A percentile compares a stretch with the other conserved stretches of the same genome.
Conservation (phyloP, 805 yeast species). For the Schizosaccharomyces octosporus region DNA sequence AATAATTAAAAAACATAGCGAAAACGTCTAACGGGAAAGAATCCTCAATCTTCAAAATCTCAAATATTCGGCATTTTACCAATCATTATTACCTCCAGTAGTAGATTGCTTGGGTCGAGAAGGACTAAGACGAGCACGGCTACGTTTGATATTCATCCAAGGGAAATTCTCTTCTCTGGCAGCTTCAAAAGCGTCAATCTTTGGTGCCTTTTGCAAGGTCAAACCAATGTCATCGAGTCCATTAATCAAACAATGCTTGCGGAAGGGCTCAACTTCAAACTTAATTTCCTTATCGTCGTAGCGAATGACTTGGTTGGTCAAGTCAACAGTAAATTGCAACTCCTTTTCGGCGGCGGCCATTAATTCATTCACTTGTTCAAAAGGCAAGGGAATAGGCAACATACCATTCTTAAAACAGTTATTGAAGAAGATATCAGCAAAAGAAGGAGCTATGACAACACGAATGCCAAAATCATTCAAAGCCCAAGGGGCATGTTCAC, state of each 20-base stretch:
- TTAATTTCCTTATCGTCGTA: constrained; percentile 55
- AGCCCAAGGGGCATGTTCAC: constrained; percentile 99
- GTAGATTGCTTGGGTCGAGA: neutral
- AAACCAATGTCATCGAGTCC: constrained; percentile 95
- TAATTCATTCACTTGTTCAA: constrained; percentile 40
- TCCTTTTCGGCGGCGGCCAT: constrained; percentile 64
- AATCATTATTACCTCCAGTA: neutral
- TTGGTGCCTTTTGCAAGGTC: constrained; percentile 70
- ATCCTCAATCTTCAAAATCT: too few relatives aligned
- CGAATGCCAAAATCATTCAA: constrained; percentile 90
- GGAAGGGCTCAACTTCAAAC: constrained; percentile 72
- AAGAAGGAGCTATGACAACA: constrained; percentile 89
- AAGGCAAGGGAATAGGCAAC: constrained; percentile 76
- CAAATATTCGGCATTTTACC: neutral
- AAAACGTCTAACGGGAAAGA: too few relatives aligned
- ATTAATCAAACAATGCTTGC: constrained; percentile 81
- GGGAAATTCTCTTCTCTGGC: constrained; percentile 59
- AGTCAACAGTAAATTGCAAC: constrained; percentile 46
- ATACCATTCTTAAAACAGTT: constrained; percentile 91
- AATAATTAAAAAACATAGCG: too few relatives aligned
- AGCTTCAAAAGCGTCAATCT: constrained; percentile 48
- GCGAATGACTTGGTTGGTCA: constrained; percentile 60
- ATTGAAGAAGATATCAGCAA: constrained; percentile 94
- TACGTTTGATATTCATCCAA: constrained; percentile 35
- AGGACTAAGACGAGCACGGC: neutral